Evolutionary conservation across 2,329 filamentous ascomycete species (phyloP).

Genomic region (Aspergillus sp.): DNA sequence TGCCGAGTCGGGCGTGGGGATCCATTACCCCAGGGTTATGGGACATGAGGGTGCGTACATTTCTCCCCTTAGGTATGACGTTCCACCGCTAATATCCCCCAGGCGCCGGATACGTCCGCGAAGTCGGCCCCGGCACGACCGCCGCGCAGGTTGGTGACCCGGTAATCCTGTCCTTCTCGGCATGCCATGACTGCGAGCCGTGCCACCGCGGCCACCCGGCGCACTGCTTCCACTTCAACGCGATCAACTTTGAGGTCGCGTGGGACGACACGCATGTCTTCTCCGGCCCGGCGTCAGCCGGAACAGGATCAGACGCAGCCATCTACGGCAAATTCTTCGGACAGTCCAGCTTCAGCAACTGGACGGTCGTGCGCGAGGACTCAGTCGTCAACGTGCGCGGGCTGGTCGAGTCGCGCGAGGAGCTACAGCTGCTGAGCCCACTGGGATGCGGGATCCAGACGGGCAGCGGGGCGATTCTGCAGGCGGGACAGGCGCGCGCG

Average conservation of each 20-base stretch:
- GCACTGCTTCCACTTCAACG: slow-evolving; percentile 50
- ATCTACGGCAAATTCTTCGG: slow-evolving; percentile 49
- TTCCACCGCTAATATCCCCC: neutral
- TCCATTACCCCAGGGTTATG: slow-evolving; percentile 49
- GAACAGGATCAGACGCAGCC: too few relatives aligned
- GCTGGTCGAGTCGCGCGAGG: slow-evolving; percentile 29
- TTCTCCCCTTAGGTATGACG: neutral
- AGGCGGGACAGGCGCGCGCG: slow-evolving; percentile 35
- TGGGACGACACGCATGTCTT: slow-evolving; percentile 8
- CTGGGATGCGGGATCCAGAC: slow-evolving; percentile 50
- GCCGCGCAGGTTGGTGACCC: slow-evolving; percentile 46
- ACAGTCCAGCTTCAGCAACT: slow-evolving; percentile 45
- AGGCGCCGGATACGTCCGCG: slow-evolving; percentile 48
- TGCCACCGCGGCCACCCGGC: slow-evolving; percentile 48
- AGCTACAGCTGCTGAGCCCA: slow-evolving; percentile 44
- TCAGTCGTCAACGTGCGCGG: slow-evolving; percentile 44
- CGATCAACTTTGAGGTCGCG: slow-evolving; percentile 42
- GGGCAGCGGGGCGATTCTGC: slow-evolving; percentile 42
- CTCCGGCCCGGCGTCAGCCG: neutral
- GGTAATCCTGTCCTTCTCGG: slow-evolving; percentile 50
- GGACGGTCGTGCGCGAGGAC: slow-evolving; percentile 39
- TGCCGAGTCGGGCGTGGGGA: slow-evolving; percentile 32
- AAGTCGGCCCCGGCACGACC: slow-evolving; percentile 42
- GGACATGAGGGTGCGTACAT: slow-evolving; percentile 51
- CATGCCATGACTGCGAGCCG: slow-evolving; percentile 47